Base-by-base conservation (phyloP, 2,329 filamentous ascomycete genomes). In the Talaromyces rugulosus region DNA sequence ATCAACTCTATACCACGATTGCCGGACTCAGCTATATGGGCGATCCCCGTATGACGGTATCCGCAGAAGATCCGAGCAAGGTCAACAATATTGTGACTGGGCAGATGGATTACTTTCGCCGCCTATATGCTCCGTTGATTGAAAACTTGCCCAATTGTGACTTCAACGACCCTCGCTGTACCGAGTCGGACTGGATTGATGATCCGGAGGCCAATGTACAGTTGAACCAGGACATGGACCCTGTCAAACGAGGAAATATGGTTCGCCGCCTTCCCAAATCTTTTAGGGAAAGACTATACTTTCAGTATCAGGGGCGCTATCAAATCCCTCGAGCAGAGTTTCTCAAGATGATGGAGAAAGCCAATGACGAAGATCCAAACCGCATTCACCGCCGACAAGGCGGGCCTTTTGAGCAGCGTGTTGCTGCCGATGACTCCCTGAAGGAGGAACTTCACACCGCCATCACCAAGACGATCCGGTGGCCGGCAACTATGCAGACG, bases 1-100 rank as follows among this genome's bases (percentile, higher is more conserved):
- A 87, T 63, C 84, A 97, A 67, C 82, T 99, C 1, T 99, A 97
- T 77, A 89, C 86, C 68, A 95, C 92, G 23, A 97, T 99, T 64
- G 90, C 95, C 0, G 89, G 91, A 27, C 89, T 99, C 66, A 96
- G 91, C 71, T 99, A 99, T 75, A 86, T 96, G 67, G 95, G 95
- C 36, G 95, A 99, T 72, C 92, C 93, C n/a, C 90, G 95, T 66
- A 99, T 99, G 95, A 82, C 87, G 1, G 83, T 97, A 50, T 89
- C 91, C 2, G 91, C 91, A 0, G 95, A 99, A 75, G 91, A 98
- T 72, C 92, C 91, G 34, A 87, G 87, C 71, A 99, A 99, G 77
- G 92, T 99, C 23, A 84, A 86, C 69, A 98, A 98, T 75, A 99
- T 99, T 68, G 95, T 99, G 33, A 87, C 87, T 54, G 88, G 96